Evolutionary conservation across 805 yeast genomes (phyloP).

Genomic region (Candida pini): DNA sequence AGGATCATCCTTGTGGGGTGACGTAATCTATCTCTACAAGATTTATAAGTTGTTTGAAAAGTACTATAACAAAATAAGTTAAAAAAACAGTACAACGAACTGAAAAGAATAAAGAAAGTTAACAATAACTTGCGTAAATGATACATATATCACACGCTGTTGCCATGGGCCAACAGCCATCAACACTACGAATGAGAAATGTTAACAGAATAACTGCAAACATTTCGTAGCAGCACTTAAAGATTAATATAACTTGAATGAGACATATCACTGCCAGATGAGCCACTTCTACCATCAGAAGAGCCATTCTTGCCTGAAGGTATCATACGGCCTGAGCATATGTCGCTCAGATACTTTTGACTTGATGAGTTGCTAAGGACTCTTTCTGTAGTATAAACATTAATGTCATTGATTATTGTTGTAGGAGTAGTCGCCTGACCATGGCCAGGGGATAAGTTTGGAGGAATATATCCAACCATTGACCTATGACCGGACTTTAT

Average conservation of each 20-base stretch:
- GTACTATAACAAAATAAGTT: too few species aligned
- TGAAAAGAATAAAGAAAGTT: background rate
- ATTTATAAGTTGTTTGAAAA: too few species aligned
- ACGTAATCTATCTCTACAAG: too few species aligned
- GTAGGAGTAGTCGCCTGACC: slow-evolving; percentile 14
- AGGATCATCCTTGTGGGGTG: too few species aligned
- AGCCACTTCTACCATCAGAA: slow-evolving; percentile 1
- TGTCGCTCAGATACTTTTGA: slow-evolving; percentile 17
- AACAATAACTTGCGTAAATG: too few species aligned
- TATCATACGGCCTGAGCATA: slow-evolving; percentile 13
- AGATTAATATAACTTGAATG: background rate
- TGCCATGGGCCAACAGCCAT: too few species aligned
- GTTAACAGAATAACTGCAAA: background rate
- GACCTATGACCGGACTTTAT: slow-evolving; percentile 11
- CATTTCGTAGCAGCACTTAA: too few species aligned
- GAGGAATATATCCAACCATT: slow-evolving; percentile 15
- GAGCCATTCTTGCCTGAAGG: slow-evolving; percentile 1
- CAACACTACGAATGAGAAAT: background rate
- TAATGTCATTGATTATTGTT: slow-evolving; percentile 11
- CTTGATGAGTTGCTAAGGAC: slow-evolving; percentile 10
- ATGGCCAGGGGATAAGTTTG: slow-evolving; percentile 6
- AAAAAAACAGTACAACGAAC: too few species aligned
- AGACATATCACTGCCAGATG: slow-evolving; percentile 1
- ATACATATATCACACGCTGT: too few species aligned
- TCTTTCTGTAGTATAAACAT: slow-evolving; percentile 16